Conservation (phyloP, 75 land plant genomes). For the Ceratopteris richardii region DNA sequence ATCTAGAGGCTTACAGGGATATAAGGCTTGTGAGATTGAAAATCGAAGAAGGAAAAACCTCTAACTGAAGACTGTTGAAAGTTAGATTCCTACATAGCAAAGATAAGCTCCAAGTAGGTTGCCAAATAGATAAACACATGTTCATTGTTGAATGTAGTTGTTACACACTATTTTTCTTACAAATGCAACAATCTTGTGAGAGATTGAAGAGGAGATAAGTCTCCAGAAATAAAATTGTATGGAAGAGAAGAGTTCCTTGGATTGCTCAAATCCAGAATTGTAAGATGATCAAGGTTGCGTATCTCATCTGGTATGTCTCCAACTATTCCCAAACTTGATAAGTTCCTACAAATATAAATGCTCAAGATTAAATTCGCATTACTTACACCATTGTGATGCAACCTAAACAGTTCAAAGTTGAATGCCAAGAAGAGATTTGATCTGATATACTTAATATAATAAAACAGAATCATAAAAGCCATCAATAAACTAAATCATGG, state of each 20-base stretch:
- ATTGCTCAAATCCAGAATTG: background rate
- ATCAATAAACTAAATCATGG: no score
- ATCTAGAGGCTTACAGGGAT: background rate
- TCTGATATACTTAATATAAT: no score
- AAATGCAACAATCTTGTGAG: background rate
- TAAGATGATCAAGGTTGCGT: background rate
- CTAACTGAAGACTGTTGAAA: background rate
- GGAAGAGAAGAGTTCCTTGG: background rate
- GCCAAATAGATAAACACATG: background rate
- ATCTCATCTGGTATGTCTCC: background rate
- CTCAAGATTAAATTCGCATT: no score
- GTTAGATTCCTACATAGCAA: background rate
- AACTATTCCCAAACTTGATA: background rate
- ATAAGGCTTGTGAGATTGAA: constrained; percentile 1
- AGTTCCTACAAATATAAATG: background rate
- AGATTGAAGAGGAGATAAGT: background rate
- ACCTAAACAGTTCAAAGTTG: no score
- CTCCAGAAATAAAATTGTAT: background rate
- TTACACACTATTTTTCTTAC: no score
- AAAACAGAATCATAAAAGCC: no score
- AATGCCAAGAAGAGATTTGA: no score
- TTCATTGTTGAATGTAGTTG: background rate
- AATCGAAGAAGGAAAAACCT: background rate
- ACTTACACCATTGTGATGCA: no score
- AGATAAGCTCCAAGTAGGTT: background rate